These are phyloP conservation scores for Moniliophthora roreri DNA, from an alignment of 1,284 basidiomycete species.

Conservation along the genomic window DNA sequence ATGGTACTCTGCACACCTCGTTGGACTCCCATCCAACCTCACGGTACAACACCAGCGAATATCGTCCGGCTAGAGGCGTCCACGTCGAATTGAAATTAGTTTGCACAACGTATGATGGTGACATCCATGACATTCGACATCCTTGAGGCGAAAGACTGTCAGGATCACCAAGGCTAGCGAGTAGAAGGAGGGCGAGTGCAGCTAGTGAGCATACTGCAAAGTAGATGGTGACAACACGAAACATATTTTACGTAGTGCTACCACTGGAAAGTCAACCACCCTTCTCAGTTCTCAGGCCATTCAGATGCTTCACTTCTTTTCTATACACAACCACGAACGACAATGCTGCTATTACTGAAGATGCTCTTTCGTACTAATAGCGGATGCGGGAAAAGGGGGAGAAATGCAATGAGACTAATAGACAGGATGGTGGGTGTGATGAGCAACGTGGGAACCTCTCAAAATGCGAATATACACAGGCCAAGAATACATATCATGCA, in stretches of 20 bases:
- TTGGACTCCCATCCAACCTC: slow-evolving; percentile 83
- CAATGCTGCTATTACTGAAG: slow-evolving; percentile 6
- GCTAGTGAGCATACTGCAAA: slow-evolving; percentile 24
- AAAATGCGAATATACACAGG: slow-evolving; percentile 15
- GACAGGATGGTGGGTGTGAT: slow-evolving; percentile 1
- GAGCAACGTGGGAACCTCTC: slow-evolving; percentile 19
- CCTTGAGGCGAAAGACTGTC: slow-evolving; percentile 70
- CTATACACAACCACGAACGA: slow-evolving; percentile 4
- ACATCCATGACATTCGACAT: slow-evolving; percentile 99
- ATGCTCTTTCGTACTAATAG: background rate
- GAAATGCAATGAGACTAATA: background rate
- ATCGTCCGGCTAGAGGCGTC: slow-evolving; percentile 72
- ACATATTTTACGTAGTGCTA: background rate
- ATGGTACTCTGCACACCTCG: slow-evolving; percentile 41
- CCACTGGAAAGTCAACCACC: background rate
- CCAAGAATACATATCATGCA: slow-evolving; percentile 24
- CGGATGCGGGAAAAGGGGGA: background rate
- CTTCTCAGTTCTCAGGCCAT: background rate
- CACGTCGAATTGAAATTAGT: slow-evolving; percentile 59
- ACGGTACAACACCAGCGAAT: slow-evolving; percentile 88
- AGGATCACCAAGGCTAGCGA: slow-evolving; percentile 38
- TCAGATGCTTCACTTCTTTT: slow-evolving; percentile 1
- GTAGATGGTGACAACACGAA: background rate
- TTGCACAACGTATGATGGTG: slow-evolving; percentile 82
- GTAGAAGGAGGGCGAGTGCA: slow-evolving; percentile 34